A percentile compares a stretch with the other conserved stretches of the same genome.
These are phyloP conservation scores for Aureobasidium sp. DNA, from an alignment of 2,329 filamentous ascomycete species.

Conservation along the genomic window DNA sequence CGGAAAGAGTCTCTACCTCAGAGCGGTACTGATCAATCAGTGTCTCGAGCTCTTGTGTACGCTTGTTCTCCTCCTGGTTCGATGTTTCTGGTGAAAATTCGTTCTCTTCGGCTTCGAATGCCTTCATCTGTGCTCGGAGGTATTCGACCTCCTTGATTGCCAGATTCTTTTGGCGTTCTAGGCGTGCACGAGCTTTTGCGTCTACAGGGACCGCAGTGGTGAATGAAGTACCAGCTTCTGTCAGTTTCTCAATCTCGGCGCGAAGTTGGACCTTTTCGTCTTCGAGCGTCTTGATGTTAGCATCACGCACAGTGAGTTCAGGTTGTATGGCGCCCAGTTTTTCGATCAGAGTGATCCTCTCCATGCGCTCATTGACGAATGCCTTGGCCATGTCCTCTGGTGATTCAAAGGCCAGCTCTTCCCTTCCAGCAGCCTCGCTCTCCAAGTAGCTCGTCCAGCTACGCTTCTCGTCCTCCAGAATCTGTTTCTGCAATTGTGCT, in stretches of 20 bases:
- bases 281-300: slow-evolving; percentile 63
- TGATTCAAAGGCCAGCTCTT: slow-evolving; percentile 69
- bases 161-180: slow-evolving; percentile 78
- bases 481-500: slow-evolving; percentile 70
- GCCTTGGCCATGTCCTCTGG: slow-evolving; percentile 82
- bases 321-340: slow-evolving; percentile 70
- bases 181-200: slow-evolving; percentile 59
- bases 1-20: slow-evolving; percentile 67
- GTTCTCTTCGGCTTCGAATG: slow-evolving; percentile 75
- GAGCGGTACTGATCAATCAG: slow-evolving; percentile 78
- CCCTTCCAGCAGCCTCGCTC: slow-evolving; percentile 52
- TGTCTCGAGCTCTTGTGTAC: slow-evolving; percentile 74
- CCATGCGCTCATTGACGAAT: slow-evolving; percentile 72
- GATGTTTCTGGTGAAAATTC: slow-evolving; percentile 75
- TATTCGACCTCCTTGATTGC: slow-evolving; percentile 92
- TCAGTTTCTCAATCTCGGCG: slow-evolving; percentile 63
- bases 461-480: slow-evolving; percentile 78
- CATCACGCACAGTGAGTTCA: slow-evolving; percentile 68
- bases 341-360: slow-evolving; percentile 71
- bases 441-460: slow-evolving; percentile 84
- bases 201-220: slow-evolving; percentile 37
- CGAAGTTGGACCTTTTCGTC: slow-evolving; percentile 57
- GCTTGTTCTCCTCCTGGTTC: slow-evolving; percentile 64
- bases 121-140: slow-evolving; percentile 82
- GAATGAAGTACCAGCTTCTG: slow-evolving; percentile 31